These are phyloP conservation scores for Pyrrhoderma noxium DNA, from an alignment of 1,284 basidiomycete species.

Conservation along the genomic window DNA sequence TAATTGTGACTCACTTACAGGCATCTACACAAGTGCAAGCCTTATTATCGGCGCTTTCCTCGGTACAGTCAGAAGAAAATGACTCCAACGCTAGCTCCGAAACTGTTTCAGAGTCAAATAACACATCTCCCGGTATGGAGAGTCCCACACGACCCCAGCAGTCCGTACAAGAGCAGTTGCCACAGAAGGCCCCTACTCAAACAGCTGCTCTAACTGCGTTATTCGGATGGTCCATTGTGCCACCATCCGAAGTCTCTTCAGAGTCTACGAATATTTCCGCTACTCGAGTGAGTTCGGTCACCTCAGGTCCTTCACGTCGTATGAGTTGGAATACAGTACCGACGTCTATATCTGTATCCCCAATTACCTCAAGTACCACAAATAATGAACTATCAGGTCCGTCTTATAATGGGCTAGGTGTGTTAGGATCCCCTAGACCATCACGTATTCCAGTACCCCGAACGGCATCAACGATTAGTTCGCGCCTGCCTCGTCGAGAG, in stretches of 20 bases:
- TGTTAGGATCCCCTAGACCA: slow-evolving; percentile 6
- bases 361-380: slow-evolving; percentile 9
- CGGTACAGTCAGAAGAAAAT: slow-evolving; percentile 20
- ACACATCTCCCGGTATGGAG: not conserved
- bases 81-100: not conserved
- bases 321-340: not conserved
- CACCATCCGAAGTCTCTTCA: slow-evolving; percentile 23
- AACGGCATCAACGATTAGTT: slow-evolving; percentile 1
- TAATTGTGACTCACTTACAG: slow-evolving; percentile 22
- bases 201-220: slow-evolving; percentile 52
- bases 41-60: slow-evolving; percentile 26
- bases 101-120: not conserved
- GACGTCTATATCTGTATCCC: not conserved
- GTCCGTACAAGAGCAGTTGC: not conserved
- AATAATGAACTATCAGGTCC: slow-evolving; percentile 1
- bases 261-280: slow-evolving; percentile 34
- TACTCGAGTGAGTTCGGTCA: slow-evolving; percentile 35
- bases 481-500: slow-evolving; percentile 9
- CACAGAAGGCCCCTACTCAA: slow-evolving; percentile 36
- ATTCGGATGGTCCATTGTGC: slow-evolving; percentile 62
- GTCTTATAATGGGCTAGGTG: not conserved
- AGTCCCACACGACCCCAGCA: not conserved
- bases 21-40: slow-evolving; percentile 30
- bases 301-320: not conserved
- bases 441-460: slow-evolving; percentile 12